Evolutionary conservation across 2,329 filamentous ascomycete species (phyloP).

Genomic region (Fusarium haematococcum): DNA sequence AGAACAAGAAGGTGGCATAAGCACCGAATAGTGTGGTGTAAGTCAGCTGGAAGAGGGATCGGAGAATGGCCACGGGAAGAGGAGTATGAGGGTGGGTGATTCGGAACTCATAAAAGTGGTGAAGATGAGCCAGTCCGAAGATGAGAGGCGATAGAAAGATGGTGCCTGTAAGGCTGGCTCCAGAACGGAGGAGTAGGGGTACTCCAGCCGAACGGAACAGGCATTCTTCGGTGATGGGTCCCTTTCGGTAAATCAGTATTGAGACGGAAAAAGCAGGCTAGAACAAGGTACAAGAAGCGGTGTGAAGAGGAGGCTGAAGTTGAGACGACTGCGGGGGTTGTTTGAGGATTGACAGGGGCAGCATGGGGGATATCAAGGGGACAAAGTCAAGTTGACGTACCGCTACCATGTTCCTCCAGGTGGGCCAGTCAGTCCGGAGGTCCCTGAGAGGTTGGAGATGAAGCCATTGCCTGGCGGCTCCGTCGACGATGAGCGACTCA

Average conservation of each 20-base stretch:
- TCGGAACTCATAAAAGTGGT: constrained; percentile 96
- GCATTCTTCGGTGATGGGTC: constrained; percentile 91
- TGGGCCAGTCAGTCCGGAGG: constrained; percentile 78
- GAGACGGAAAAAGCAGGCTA: constrained; percentile 10
- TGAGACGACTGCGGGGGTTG: constrained; percentile 34
- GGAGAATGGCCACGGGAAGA: constrained; percentile 70
- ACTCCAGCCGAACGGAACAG: constrained; percentile 91
- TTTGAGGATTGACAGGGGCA: constrained; percentile 23
- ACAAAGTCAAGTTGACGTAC: constrained; percentile 61
- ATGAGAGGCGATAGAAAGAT: constrained; percentile 88
- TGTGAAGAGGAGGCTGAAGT: constrained; percentile 35
- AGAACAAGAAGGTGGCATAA: constrained; percentile 88
- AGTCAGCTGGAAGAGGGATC: constrained; percentile 84
- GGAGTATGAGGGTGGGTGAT: constrained; percentile 81
- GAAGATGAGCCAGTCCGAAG: constrained; percentile 92
- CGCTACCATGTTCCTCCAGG: constrained; percentile 88
- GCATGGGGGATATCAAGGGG: constrained; percentile 23
- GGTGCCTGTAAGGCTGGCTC: constrained; percentile 66
- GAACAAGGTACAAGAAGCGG: constrained; percentile 36
- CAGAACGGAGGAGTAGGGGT: constrained; percentile 82
- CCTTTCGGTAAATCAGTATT: constrained; percentile 58
- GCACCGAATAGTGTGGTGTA: constrained; percentile 96
- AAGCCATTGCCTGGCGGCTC: constrained; percentile 75
- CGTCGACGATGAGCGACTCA: constrained; percentile 80
- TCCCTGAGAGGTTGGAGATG: constrained; percentile 65